Conservation (phyloP, 2,329 filamentous ascomycete genomes). For the Myriosclerotinia duriaeana region DNA sequence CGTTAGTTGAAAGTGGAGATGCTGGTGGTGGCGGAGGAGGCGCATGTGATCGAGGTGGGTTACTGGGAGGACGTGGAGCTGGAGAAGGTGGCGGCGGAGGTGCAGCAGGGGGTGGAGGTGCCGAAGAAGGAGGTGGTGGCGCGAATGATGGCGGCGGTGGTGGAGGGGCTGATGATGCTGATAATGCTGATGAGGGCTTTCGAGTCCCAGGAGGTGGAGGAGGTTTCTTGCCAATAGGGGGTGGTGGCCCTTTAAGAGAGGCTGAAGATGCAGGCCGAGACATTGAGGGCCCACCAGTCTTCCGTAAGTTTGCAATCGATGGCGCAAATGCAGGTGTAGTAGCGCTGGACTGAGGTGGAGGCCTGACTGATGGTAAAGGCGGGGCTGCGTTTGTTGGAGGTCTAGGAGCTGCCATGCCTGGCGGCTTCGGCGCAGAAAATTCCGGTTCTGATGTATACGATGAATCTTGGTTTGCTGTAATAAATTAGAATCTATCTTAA, state of each 20-base stretch:
- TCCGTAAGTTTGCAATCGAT: slow-evolving; percentile 60
- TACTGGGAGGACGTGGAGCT: slow-evolving; percentile 40
- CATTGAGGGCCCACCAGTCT: slow-evolving; percentile 50
- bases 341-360: slow-evolving; percentile 47
- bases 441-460: slow-evolving; percentile 84
- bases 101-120: slow-evolving; percentile 41
- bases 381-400: slow-evolving; percentile 59
- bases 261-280: slow-evolving; percentile 60
- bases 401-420: slow-evolving; percentile 54
- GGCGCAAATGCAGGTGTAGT: slow-evolving; percentile 53
- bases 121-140: slow-evolving; percentile 39
- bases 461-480: slow-evolving; percentile 61
- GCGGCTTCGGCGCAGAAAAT: slow-evolving; percentile 59
- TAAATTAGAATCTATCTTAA: slow-evolving; percentile 30
- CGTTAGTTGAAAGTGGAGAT: slow-evolving; percentile 40
- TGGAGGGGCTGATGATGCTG: slow-evolving; percentile 38
- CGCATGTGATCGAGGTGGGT: slow-evolving; percentile 40
- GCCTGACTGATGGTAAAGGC: slow-evolving; percentile 41
- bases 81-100: slow-evolving; percentile 42
- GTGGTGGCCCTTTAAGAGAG: slow-evolving; percentile 69
- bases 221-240: slow-evolving; percentile 74
- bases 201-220: slow-evolving; percentile 60
- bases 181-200: slow-evolving; percentile 52
- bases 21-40: slow-evolving; percentile 41
- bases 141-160: slow-evolving; percentile 42